Base-by-base conservation (phyloP, 768 basidiomycete genomes). In the Russula dissimulans region DNA sequence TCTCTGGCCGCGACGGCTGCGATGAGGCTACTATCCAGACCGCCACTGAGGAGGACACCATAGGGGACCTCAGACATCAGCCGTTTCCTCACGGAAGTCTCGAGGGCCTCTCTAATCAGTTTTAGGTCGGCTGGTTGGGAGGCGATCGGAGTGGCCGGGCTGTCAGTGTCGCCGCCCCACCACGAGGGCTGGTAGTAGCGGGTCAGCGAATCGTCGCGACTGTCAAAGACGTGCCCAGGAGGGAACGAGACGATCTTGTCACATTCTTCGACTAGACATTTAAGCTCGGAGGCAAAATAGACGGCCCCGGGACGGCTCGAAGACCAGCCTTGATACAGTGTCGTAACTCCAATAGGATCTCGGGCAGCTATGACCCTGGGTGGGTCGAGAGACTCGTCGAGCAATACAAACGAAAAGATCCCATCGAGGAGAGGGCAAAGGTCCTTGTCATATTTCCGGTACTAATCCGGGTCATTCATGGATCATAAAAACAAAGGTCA, bases 11-110 rank as follows among this genome's bases (percentile, higher is more conserved):
- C 97, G 68, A 99, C 91, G 18, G 93, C 79, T 12, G 97, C 97
- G 66, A 99, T 97, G 73, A 99, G 76, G 69, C 91, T 95, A 69
- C 91, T 94, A 71, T 99, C 97, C 56, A 99, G 76, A 22, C 97
- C 97, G 49, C 97, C 97, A 62, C 89, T 92, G 59, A 99, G 81
- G 44, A 99, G 80, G 15, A 99, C 97, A 60, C 97, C 97, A 66
- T 95, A 99, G 3, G 97, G 97, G 11, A 98, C 97, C 73, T 99
- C 97, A 34, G 89, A 89, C 97, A 99, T 99, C 18, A 99, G 76
- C 50, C 97, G 81, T 72, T 98, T 99, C 68, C 85, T 81, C 51
- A 99, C 97, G 14, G 97, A 91, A 34, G 81, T 86, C 74, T 98
- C 97, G 32, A 99, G 79, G 0, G 86, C 79, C 70, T 90, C 84